phyloP scores from a whole-genome alignment of 306 rosid species.

The Corylus avellana region DNA sequence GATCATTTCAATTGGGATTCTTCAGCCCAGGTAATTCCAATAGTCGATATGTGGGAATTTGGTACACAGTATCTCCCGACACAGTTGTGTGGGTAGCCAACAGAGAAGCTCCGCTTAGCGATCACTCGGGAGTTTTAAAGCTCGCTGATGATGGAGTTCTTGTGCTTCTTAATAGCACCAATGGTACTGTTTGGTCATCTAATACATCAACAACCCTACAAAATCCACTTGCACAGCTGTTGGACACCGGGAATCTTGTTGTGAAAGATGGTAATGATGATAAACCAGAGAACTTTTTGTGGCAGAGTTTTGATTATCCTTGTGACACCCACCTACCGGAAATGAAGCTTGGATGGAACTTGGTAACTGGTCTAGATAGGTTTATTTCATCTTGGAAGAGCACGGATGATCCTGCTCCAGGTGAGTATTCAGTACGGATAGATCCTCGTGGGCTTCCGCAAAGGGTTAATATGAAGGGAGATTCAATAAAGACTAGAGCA shows the following conservation, averaged over 20 bases:
- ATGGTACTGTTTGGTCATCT: constrained; percentile 15
- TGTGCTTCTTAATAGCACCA: constrained; percentile 27
- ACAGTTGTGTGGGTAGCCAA: constrained; percentile 67
- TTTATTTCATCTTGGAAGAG: constrained; percentile 42
- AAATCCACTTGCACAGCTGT: constrained; percentile 28
- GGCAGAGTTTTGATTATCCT: constrained; percentile 67
- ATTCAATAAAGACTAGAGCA: not conserved
- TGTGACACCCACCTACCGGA: constrained; percentile 43
- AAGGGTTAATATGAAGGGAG: not conserved
- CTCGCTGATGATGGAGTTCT: constrained; percentile 35
- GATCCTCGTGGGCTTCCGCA: constrained; percentile 5
- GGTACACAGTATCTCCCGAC: constrained; percentile 43
- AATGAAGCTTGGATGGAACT: constrained; percentile 54
- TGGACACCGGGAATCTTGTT: constrained; percentile 42
- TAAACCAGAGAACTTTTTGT: constrained; percentile 16
- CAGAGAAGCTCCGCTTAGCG: constrained; percentile 31
- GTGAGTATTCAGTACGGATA: constrained; percentile 5
- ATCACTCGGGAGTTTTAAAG: constrained; percentile 33
- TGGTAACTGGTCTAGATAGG: constrained; percentile 24
- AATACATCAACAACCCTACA: not conserved
- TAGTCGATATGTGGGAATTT: constrained; percentile 50
- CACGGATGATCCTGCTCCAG: constrained; percentile 45
- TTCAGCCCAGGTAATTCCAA: constrained; percentile 48
- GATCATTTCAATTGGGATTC: constrained; percentile 58
- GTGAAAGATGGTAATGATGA: constrained; percentile 17